Evolutionary conservation across 257 asterid species (phyloP).

Genomic region (Solanum chmielewskii): DNA sequence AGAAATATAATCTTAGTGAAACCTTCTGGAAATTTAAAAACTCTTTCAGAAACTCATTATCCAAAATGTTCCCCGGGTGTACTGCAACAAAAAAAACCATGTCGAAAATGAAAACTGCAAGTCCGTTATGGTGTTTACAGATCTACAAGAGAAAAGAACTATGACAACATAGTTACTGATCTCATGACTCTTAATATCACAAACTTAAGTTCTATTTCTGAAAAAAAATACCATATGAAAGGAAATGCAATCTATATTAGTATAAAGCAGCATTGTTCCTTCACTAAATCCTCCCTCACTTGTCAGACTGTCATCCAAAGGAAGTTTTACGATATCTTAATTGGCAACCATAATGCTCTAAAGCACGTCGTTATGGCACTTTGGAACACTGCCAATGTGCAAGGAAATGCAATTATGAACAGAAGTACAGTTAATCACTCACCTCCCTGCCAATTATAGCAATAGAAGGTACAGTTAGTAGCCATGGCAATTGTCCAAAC

Average conservation of each 20-base stretch:
- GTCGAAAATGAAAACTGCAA: neutral
- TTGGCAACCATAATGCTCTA: neutral
- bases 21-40: neutral
- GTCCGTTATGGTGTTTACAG: neutral
- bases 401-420: neutral
- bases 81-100: neutral
- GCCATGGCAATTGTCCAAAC: constrained; percentile 73
- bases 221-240: neutral
- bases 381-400: neutral
- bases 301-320: neutral
- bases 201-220: neutral
- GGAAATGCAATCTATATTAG: neutral
- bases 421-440: neutral
- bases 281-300: neutral
- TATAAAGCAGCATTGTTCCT: neutral
- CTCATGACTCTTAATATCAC: neutral
- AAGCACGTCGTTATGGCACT: neutral
- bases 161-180: neutral
- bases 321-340: neutral
- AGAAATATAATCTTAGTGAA: neutral
- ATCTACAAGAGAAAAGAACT: neutral
- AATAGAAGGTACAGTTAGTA: constrained; percentile 78
- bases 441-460: constrained; percentile 98
- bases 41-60: neutral
- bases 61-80: neutral